Evolutionary conservation across 1,139 yeast species (phyloP), one percentile per base, ranked within the genome.

Genomic region (Diutina ranongensis): DNA sequence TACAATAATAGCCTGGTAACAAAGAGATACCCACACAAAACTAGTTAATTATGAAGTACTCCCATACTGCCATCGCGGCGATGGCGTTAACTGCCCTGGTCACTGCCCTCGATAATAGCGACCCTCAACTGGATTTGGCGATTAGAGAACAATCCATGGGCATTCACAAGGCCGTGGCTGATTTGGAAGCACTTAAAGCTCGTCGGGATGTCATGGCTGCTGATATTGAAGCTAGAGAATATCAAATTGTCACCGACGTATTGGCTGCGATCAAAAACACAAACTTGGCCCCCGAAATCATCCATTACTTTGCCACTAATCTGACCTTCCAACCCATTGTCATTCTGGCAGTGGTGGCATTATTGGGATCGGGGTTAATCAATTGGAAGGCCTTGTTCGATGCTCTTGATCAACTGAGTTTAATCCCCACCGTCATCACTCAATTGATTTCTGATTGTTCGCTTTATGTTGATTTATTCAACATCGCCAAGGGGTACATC

Each of bases 391-490:
- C 74, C 12, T 66, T 70, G 55, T 60, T 69, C 53, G 65, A 60
- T 47, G 64, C 73, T 28, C 64, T 70, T 55, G 65, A 65, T 52
- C 68, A 69, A 48, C 68, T 74, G 38, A 74, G 74, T 44, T 65
- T 70, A 53, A 71, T 72, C 44, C 67, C 60, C 44, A 58, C 55
- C 31, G 69, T 69, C 47, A 64, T 70, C 48, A 53, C 64, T 47
- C 61, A 60, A 52, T 58, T 70, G 54, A 66, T 70, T 52, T 52
- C 50, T 49, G 67, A 70, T 56, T 70, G 75, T 64, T 51, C 58
- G 21, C 66, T 69, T 58, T 70, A 70, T 53, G 61, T 67, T 44
- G 63, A 64, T 48, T 67, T 70, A 50, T 70, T 64, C 57, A 58
- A 64, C 49, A 52, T 68, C 48, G 72, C 70, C 22, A 57, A 59